Conservation (phyloP, 2,329 filamentous ascomycete genomes). For the Fusarium mangiferae region DNA sequence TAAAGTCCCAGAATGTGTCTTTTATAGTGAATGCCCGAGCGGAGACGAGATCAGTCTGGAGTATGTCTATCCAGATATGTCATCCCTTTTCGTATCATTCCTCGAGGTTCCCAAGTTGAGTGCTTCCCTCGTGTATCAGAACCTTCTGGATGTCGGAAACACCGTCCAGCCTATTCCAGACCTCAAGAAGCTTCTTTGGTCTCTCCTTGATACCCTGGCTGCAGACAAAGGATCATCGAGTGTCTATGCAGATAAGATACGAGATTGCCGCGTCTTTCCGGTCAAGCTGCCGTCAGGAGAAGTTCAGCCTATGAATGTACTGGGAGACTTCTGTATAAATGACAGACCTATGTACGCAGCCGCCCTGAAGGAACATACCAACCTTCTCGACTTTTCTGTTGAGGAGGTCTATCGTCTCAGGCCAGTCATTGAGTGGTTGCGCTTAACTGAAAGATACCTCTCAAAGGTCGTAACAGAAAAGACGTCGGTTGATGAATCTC, state of each 20-base stretch:
- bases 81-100: not conserved
- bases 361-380: not conserved
- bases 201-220: not conserved
- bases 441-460: not conserved
- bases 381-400: not conserved
- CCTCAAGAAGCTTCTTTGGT: not conserved
- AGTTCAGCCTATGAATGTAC: no score
- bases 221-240: not conserved
- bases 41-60: no score
- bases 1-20: not conserved
- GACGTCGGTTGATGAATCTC: not conserved
- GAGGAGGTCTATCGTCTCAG: not conserved
- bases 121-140: not conserved
- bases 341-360: not conserved
- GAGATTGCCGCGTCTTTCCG: not conserved
- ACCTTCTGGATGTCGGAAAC: not conserved
- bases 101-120: not conserved
- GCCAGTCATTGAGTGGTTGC: not conserved
- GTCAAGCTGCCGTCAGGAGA: not conserved
- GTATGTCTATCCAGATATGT: not conserved
- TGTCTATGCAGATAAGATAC: not conserved
- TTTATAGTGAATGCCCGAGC: no score
- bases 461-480: not conserved
- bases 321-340: not conserved
- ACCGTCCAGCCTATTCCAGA: not conserved